Evolutionary conservation across 495 filamentous ascomycete genomes (phyloP).

Genomic region (Aspergillus campestris): DNA sequence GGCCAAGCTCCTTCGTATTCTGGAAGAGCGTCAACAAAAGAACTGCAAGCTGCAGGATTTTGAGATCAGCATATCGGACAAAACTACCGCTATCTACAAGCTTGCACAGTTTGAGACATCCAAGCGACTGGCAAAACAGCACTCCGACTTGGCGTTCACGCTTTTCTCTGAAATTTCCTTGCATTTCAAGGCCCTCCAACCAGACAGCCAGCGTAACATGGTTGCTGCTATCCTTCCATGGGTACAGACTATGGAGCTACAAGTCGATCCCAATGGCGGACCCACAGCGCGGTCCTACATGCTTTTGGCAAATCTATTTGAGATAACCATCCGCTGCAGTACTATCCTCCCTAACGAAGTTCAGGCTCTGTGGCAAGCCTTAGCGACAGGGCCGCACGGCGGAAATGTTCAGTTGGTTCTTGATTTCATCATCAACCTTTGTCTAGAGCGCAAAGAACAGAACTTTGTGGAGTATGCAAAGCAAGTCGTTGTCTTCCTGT

Average conservation of each 20-base stretch:
- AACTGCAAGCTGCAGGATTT: slow-evolving; percentile 91
- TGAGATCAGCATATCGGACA: slow-evolving; percentile 96
- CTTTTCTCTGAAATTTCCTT: slow-evolving; percentile 90
- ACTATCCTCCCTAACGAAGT: slow-evolving; percentile 89
- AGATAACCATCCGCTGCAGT: slow-evolving; percentile 90
- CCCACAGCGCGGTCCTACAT: slow-evolving; percentile 90
- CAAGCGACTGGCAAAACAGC: slow-evolving; percentile 76
- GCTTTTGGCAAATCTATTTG: slow-evolving; percentile 88
- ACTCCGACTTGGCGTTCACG: slow-evolving; percentile 80
- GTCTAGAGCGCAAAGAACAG: slow-evolving; percentile 86
- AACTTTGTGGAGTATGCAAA: slow-evolving; percentile 97
- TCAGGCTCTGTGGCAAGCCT: slow-evolving; percentile 92
- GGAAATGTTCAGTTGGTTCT: slow-evolving; percentile 94
- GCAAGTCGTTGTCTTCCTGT: slow-evolving; percentile 92
- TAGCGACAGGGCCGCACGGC: slow-evolving; percentile 85
- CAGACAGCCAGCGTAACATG: slow-evolving; percentile 82
- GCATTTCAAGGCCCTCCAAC: slow-evolving; percentile 77
- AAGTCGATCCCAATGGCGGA: slow-evolving; percentile 88
- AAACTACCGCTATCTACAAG: slow-evolving; percentile 96
- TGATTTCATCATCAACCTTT: slow-evolving; percentile 91
- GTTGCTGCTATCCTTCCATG: slow-evolving; percentile 91
- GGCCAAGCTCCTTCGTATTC: slow-evolving; percentile 67
- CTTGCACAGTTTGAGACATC: slow-evolving; percentile 95
- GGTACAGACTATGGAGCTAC: slow-evolving; percentile 89
- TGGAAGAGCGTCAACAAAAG: slow-evolving; percentile 78